These are phyloP conservation scores for Zygosaccharomyces siamensis DNA, from an alignment of 805 yeast genomes.

Conservation along the genomic window DNA sequence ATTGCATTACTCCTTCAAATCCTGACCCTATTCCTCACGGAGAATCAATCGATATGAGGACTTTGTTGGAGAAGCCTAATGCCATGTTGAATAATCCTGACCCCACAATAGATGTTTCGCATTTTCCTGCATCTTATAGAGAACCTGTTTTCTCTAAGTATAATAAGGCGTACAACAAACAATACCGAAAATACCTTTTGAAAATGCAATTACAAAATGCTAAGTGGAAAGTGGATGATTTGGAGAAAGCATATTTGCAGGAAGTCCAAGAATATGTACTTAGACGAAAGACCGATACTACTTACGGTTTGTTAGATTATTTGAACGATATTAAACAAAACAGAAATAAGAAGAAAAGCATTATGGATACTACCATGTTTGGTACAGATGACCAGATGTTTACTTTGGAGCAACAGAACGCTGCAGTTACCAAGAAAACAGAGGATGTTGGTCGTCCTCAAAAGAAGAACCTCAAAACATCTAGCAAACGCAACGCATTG, in stretches of 20 bases:
- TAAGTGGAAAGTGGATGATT: slow-evolving; percentile 21
- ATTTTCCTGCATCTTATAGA: slow-evolving; percentile 22
- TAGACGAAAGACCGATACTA: slow-evolving; percentile 8
- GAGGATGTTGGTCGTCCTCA: background rate
- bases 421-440: background rate
- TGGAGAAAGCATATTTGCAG: slow-evolving; percentile 25
- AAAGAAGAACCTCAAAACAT: background rate
- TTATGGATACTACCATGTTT: slow-evolving; percentile 18
- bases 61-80: slow-evolving; percentile 43
- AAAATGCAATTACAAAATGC: slow-evolving; percentile 30
- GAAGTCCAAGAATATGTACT: slow-evolving; percentile 14
- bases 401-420: background rate
- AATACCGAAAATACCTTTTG: slow-evolving; percentile 25
- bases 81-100: slow-evolving; percentile 19
- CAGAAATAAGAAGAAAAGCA: slow-evolving; percentile 18
- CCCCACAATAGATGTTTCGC: slow-evolving; percentile 20
- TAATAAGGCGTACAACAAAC: slow-evolving; percentile 26
- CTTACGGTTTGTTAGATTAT: slow-evolving; percentile 26
- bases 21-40: slow-evolving; percentile 70
- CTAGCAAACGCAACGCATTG: slow-evolving; percentile 6
- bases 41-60: slow-evolving; percentile 59
- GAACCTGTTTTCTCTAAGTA: slow-evolving; percentile 32
- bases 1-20: slow-evolving; percentile 88
- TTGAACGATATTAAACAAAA: slow-evolving; percentile 20
- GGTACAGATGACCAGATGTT: slow-evolving; percentile 4